phyloP scores from a whole-genome alignment of 352 stramenopile genomes.

The Globisporangium camurandrum region DNA sequence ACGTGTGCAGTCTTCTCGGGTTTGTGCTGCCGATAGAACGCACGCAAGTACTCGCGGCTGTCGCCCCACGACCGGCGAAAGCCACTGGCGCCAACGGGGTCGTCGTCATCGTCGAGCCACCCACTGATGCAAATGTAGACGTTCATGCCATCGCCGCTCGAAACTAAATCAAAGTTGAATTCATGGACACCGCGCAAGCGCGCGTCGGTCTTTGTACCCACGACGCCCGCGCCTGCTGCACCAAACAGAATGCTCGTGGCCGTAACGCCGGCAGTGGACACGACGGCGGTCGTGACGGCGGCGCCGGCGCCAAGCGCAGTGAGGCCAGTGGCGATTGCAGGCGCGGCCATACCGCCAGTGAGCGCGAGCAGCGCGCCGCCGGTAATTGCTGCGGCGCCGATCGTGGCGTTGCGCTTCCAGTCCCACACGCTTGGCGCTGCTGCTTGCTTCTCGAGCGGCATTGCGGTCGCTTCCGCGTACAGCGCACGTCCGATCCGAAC shows the following conservation, averaged over 20 bases:
- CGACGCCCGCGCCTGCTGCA: constrained; percentile 64
- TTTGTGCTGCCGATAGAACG: constrained; percentile 65
- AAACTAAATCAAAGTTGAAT: constrained; percentile 78
- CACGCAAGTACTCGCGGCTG: constrained; percentile 65
- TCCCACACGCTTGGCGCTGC: constrained; percentile 58
- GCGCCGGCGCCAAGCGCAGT: constrained; percentile 51
- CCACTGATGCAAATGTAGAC: constrained; percentile 84
- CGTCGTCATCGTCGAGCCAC: constrained; percentile 79
- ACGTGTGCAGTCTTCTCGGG: constrained; percentile 70
- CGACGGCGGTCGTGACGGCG: constrained; percentile 50
- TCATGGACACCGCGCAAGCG: constrained; percentile 69
- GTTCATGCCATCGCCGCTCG: constrained; percentile 76
- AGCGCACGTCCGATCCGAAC: constrained; percentile 56
- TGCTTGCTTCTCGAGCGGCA: constrained; percentile 56
- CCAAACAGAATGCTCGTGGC: constrained; percentile 78
- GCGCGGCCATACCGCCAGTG: constrained; percentile 57
- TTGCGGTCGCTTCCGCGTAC: constrained; percentile 63
- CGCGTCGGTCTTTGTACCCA: constrained; percentile 74
- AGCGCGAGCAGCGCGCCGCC: constrained; percentile 66
- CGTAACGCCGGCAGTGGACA: constrained; percentile 44
- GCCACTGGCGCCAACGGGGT: constrained; percentile 28
- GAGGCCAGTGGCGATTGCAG: constrained; percentile 53
- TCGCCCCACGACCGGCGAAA: constrained; percentile 77
- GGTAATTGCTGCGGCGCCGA: constrained; percentile 60
- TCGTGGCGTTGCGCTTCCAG: constrained; percentile 73